Evolutionary conservation across 2,329 filamentous ascomycete species (phyloP).

Genomic region (Beauveria scarabaeidicola): DNA sequence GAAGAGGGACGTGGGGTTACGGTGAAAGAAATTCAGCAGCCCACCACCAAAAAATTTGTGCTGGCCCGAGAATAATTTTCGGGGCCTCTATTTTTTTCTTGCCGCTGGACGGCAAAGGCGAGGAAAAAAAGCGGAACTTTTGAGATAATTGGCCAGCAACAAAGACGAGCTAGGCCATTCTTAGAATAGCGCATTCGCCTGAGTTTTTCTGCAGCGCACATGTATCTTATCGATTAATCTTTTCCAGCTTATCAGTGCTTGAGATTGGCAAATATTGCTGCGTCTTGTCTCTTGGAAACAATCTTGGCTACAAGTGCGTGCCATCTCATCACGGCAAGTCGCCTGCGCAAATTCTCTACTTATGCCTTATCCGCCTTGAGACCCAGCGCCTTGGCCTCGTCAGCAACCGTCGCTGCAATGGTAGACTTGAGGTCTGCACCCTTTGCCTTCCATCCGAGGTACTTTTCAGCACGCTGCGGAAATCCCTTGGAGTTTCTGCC

Average conservation of each 20-base stretch:
- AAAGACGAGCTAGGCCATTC: conserved; percentile 14
- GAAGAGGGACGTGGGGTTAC: conserved; percentile 26
- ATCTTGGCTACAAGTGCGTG: no score
- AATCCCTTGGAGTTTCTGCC: conserved; percentile 36
- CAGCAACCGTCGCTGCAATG: conserved; percentile 27
- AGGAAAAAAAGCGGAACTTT: neutral
- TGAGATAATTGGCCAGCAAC: conserved; percentile 1
- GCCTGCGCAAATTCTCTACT: neutral
- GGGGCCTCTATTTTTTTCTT: conserved; percentile 24
- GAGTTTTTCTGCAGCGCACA: conserved; percentile 17
- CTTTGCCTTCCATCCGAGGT: conserved; percentile 37
- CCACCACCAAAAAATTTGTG: conserved; percentile 25
- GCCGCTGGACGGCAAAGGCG: neutral
- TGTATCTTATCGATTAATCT: conserved; percentile 8
- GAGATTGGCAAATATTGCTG: no score
- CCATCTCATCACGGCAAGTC: no score
- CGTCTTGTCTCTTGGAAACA: no score
- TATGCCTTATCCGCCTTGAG: conserved; percentile 21
- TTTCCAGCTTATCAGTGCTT: neutral
- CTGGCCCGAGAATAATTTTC: conserved; percentile 20
- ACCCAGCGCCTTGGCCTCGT: conserved; percentile 31
- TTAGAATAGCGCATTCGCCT: conserved; percentile 18
- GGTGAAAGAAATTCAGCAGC: conserved; percentile 29
- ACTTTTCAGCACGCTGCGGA: conserved; percentile 34
- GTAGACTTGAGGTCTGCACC: conserved; percentile 28